Percentiles rank a stretch among this genome's conserved stretches.
phyloP scores from a whole-genome alignment of 768 basidiomycete species.

The Boletus tomentosulus region DNA sequence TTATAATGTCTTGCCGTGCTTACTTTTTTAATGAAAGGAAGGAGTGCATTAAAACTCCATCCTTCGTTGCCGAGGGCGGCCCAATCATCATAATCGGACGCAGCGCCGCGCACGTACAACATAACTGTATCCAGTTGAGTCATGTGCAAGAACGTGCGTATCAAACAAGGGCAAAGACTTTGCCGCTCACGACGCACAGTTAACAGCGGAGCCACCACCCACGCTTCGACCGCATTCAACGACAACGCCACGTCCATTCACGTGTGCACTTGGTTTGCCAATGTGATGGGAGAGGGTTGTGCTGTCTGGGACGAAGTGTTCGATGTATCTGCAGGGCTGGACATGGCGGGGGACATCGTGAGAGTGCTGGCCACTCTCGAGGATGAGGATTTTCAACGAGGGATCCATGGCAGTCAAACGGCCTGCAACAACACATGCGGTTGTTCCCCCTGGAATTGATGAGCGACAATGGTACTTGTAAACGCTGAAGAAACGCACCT shows the following conservation, averaged over 20 bases:
- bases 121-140: constrained; percentile 7
- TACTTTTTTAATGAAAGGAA: constrained; percentile 59
- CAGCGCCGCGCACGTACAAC: constrained; percentile 20
- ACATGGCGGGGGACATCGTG: constrained; percentile 16
- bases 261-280: constrained; percentile 7
- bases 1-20: neutral
- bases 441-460: constrained; percentile 17
- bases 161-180: no score
- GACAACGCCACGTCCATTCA: constrained; percentile 12
- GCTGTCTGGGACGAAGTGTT: constrained; percentile 15
- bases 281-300: constrained; percentile 13
- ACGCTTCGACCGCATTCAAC: constrained; percentile 18
- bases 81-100: constrained; percentile 30
- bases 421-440: constrained; percentile 26
- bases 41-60: constrained; percentile 55
- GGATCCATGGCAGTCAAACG: constrained; percentile 24
- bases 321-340: constrained; percentile 15
- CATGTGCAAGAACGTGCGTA: no score
- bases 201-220: constrained; percentile 25
- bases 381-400: constrained; percentile 22
- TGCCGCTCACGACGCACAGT: constrained; percentile 3
- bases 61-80: constrained; percentile 38
- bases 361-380: constrained; percentile 24
- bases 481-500: neutral
- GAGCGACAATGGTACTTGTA: neutral